These are phyloP conservation scores for Strobilomyces dryophilus DNA, from an alignment of 768 basidiomycete genomes.

Conservation along the genomic window DNA sequence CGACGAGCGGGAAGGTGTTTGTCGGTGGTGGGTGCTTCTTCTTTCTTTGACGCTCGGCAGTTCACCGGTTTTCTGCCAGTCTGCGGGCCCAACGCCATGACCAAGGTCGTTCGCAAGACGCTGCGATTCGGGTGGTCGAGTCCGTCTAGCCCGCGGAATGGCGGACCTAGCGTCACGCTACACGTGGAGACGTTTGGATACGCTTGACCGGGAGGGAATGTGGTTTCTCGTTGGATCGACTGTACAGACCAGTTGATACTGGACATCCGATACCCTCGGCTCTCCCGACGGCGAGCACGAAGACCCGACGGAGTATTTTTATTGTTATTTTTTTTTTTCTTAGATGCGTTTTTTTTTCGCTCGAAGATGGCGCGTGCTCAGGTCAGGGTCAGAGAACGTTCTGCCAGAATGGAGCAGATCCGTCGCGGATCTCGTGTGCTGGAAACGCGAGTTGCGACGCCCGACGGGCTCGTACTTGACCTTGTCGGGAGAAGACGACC, in stretches of 20 bases:
- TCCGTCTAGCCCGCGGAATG: constrained; percentile 23
- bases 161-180: constrained; percentile 32
- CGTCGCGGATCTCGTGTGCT: no score
- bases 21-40: constrained; percentile 38
- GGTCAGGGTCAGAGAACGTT: no score
- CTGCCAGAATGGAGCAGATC: no score
- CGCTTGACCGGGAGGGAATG: constrained; percentile 8
- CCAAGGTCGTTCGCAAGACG: constrained; percentile 32
- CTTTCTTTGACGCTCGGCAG: neutral
- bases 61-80: neutral
- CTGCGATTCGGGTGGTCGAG: constrained; percentile 32
- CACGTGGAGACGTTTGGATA: constrained; percentile 35
- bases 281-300: no score
- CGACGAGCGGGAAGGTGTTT: constrained; percentile 33
- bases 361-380: no score
- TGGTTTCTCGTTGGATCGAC: no score
- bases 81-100: constrained; percentile 40
- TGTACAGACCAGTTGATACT: neutral
- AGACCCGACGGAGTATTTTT: no score
- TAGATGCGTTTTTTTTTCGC: no score
- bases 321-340: no score
- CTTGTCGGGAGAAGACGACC: no score
- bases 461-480: no score
- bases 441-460: no score
- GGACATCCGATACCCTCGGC: neutral